A percentile compares a stretch with the other conserved stretches of the same genome.
Conservation (phyloP, 2,329 filamentous ascomycete genomes). For the Colletotrichum destructivum region DNA sequence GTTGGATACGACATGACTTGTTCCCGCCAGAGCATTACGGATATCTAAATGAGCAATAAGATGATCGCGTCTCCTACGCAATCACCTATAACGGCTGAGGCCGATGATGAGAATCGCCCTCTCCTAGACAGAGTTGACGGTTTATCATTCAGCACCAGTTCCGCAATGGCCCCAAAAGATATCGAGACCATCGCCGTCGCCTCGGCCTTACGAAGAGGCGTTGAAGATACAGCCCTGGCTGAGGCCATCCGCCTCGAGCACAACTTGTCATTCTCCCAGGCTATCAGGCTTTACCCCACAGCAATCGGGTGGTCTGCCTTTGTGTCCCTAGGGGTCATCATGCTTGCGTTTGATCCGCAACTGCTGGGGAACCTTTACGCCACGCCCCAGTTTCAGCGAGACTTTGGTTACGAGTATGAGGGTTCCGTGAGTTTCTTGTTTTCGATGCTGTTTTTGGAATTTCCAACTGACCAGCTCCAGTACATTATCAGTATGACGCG, state of each 20-base stretch:
- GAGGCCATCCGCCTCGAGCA: slow-evolving; percentile 59
- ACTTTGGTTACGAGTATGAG: slow-evolving; percentile 68
- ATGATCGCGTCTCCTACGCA: slow-evolving; percentile 23
- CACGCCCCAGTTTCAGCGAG: slow-evolving; percentile 69
- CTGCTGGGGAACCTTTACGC: slow-evolving; percentile 75
- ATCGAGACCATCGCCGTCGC: slow-evolving; percentile 6
- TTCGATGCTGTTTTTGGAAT: neutral
- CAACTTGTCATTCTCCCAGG: slow-evolving; percentile 54
- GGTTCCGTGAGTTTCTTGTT: slow-evolving; percentile 48
- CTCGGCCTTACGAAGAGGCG: slow-evolving; percentile 15
- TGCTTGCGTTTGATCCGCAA: slow-evolving; percentile 76
- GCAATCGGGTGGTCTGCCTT: slow-evolving; percentile 70
- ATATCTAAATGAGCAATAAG: slow-evolving; percentile 14
- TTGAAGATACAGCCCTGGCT: slow-evolving; percentile 46
- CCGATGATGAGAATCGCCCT: slow-evolving; percentile 31
- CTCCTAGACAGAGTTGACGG: slow-evolving; percentile 8
- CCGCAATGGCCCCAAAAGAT: slow-evolving; percentile 30
- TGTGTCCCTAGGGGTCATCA: slow-evolving; percentile 73
- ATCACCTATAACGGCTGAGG: neutral
- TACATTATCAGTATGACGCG: slow-evolving; percentile 52
- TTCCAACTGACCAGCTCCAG: slow-evolving; percentile 26
- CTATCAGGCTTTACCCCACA: slow-evolving; percentile 60
- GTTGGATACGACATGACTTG: slow-evolving; percentile 5
- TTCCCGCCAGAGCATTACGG: neutral
- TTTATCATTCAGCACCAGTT: neutral